Evolutionary conservation across 1,284 basidiomycete species (phyloP), one percentile per base, ranked within the genome.

Genomic region (Pterulicium gracile): DNA sequence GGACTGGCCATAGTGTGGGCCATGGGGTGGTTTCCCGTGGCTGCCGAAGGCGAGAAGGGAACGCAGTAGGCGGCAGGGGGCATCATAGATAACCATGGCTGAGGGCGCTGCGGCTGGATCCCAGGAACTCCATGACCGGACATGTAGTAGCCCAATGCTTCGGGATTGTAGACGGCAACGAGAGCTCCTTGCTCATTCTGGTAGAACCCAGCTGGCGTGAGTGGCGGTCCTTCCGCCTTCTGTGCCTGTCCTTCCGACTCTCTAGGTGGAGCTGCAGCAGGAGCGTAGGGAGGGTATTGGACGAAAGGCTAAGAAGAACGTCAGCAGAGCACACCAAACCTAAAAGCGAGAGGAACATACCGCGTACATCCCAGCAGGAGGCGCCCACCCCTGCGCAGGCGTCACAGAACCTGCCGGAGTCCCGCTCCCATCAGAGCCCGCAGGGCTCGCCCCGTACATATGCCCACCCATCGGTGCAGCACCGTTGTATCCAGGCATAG

Each of bases 141-240:
- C 70, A 77, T 73, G 49, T 78, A 77, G 44, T 73, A 67, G 43
- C 69, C 72, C 20, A 84, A 65, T 1, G 76, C 80, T 43, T 87
- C 81, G 3, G 77, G 78, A 21, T 75, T 76, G 58, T 87, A 87
- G 21, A 84, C 71, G 14, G 84, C 73, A 45, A 84, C 73, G 15
- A 86, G 66, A 18, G 74, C 73, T 3, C 82, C 81, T 46, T 81
- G 77, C 46, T 83, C 79, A 43, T 79, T 76, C 51, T 84, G 81
- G 47, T 83, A 74, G 55, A 86, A 87, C 2, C 81, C 80, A 0
- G 79, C 75, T 1, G 83, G 76, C 34, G 72, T 63, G 13, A 85
- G 61, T 22, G 83, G 80, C 12, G 80, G 72, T 57, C 79, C 77
- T 23, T 61, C 50, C 35, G 60, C 44, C 3, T 55, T 52, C 24